phyloP scores from a whole-genome alignment of 1,139 yeast species.

The Zygosaccharomyces sapae region DNA sequence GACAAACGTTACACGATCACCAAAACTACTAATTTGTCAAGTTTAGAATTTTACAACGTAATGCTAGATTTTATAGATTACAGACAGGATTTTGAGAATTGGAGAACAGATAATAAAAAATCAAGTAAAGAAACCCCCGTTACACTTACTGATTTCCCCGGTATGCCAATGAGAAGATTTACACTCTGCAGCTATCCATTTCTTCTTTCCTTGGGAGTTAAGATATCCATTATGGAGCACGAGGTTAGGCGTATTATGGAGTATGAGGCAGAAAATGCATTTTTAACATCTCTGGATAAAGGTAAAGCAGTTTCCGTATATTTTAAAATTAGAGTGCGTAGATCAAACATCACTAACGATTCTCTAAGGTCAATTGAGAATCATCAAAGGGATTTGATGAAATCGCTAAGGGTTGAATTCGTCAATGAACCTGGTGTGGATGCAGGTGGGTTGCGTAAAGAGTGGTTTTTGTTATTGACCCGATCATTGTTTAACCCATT shows the following conservation, averaged over 20 bases:
- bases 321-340: constrained; percentile 62
- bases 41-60: constrained; percentile 64
- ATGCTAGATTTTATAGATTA: constrained; percentile 77
- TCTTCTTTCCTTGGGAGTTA: constrained; percentile 73
- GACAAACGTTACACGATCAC: constrained; percentile 15
- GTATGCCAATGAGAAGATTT: constrained; percentile 28
- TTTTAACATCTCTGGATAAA: constrained; percentile 65
- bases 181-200: constrained; percentile 83
- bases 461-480: constrained; percentile 80
- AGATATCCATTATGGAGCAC: constrained; percentile 73
- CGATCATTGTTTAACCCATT: constrained; percentile 63
- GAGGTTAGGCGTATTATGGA: constrained; percentile 85
- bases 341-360: constrained; percentile 67
- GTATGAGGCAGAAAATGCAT: constrained; percentile 84
- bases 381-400: constrained; percentile 57
- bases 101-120: constrained; percentile 44
- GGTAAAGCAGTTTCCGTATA: constrained; percentile 60
- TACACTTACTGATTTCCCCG: constrained; percentile 1
- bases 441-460: constrained; percentile 90
- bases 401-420: constrained; percentile 73
- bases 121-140: constrained; percentile 3
- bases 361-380: constrained; percentile 62
- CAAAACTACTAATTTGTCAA: constrained; percentile 42
- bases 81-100: constrained; percentile 72
- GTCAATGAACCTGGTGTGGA: constrained; percentile 87